Evolutionary conservation across 495 filamentous ascomycete genomes (phyloP), one percentile per base, ranked within the genome.

Genomic region (Daldinia caldariorum): DNA sequence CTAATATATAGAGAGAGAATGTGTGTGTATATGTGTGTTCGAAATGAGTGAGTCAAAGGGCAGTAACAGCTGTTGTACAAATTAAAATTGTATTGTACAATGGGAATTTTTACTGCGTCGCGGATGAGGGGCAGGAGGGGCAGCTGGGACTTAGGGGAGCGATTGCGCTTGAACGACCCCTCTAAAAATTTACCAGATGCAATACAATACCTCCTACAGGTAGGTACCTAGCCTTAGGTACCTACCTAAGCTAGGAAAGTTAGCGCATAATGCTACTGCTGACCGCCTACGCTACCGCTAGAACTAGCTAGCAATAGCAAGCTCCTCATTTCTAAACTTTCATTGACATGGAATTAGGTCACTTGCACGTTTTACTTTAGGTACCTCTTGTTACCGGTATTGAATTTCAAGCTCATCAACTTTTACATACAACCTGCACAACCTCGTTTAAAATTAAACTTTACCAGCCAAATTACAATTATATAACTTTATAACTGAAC

Each of bases 231-330:
- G n/a, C n/a, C n/a, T n/a, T n/a, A n/a, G n/a, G n/a, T n/a, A n/a
- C n/a, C n/a, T n/a, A n/a, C n/a, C n/a, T n/a, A n/a, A n/a, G 35
- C 32, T 38, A 45, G 37, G 41, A 31, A 39, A 26, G 7, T 58
- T 62, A 63, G 35, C 22, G 56, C 20, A 50, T 69, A 65, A 41
- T 75, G 70, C 70, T 60, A 20, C 37, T 35, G 34, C 12, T 47
- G 58, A 75, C 73, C 70, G 73, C 72, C 63, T 71, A 8, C 29
- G 39, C 22, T 22, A 43, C 37, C 60, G 70, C 64, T 61, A 20
- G 51, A 73, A 63, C 20, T 55, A 55, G 63, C 55, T 59, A 53
- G 34, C 20, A 63, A 32, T 55, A 55, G 63, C 55, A 66, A 59
- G 34, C 20, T 59, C 55, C 63, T 65, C 35, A 26, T 43, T 45